These are phyloP conservation scores for Helianthus annuus DNA, from an alignment of 129 eudicot genomes.

Conservation along the genomic window HanXRQr2.0-SUNRISE NC_035435.2:26582324-26582823, in stretches of 20 bases:
- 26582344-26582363: slow-evolving; percentile 80
- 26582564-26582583: neutral
- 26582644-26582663: neutral
- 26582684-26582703: neutral
- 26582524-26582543: slow-evolving; percentile 10
- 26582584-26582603: neutral
- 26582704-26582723: too few relatives aligned
- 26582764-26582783: too few relatives aligned
- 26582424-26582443: slow-evolving; percentile 27
- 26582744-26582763: too few relatives aligned
- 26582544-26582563: neutral
- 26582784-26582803: too few relatives aligned
- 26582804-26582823: too few relatives aligned
- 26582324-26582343: slow-evolving; percentile 79
- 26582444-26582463: slow-evolving; percentile 48
- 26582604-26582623: neutral
- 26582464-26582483: slow-evolving; percentile 33
- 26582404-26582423: slow-evolving; percentile 30
- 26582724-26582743: too few relatives aligned
- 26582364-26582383: slow-evolving; percentile 50
- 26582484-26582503: slow-evolving; percentile 55
- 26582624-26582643: neutral
- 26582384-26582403: slow-evolving; percentile 30
- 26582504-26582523: slow-evolving; percentile 59
- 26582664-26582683: neutral